Percentiles rank a stretch among this genome's conserved stretches.
These are phyloP conservation scores for Pythium utonaiense DNA, from an alignment of 352 stramenopile genomes.

Conservation along the genomic window DNA sequence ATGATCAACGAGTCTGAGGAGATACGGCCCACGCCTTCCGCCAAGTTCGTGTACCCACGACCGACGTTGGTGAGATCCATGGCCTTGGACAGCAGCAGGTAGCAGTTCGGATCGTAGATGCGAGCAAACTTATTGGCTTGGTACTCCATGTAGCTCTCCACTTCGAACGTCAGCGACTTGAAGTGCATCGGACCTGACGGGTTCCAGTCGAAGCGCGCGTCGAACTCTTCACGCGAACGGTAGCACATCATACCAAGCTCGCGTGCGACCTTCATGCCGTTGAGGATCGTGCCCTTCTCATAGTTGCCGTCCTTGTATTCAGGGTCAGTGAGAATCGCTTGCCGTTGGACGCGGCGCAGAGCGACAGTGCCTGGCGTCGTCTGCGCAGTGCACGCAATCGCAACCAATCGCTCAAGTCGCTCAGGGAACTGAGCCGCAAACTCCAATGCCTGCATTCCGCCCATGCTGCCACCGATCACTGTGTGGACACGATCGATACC, in stretches of 20 bases:
- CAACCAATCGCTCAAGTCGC: constrained; percentile 62
- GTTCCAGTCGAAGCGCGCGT: constrained; percentile 85
- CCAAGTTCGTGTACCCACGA: constrained; percentile 61
- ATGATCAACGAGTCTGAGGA: constrained; percentile 62
- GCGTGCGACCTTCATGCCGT: constrained; percentile 83
- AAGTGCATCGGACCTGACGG: constrained; percentile 67
- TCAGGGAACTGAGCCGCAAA: constrained; percentile 82
- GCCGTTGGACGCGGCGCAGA: constrained; percentile 78
- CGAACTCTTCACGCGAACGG: constrained; percentile 85
- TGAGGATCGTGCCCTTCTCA: constrained; percentile 38
- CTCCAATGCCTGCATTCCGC: constrained; percentile 85
- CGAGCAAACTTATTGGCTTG: constrained; percentile 85
- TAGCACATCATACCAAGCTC: constrained; percentile 89
- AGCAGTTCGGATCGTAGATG: constrained; percentile 86
- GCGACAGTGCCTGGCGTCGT: constrained; percentile 85
- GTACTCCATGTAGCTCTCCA: constrained; percentile 90
- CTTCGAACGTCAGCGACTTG: constrained; percentile 79
- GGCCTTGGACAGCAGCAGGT: constrained; percentile 83
- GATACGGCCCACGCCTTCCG: constrained; percentile 72
- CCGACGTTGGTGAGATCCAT: constrained; percentile 86
- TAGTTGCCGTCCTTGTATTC: constrained; percentile 83
- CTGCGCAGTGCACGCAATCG: constrained; percentile 82
- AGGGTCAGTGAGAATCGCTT: constrained; percentile 76
- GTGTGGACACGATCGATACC: constrained; percentile 74
- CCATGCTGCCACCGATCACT: constrained; percentile 86